Evolutionary conservation across 768 basidiomycete species (phyloP).

Genomic region (Fomitopsis pulvina): DNA sequence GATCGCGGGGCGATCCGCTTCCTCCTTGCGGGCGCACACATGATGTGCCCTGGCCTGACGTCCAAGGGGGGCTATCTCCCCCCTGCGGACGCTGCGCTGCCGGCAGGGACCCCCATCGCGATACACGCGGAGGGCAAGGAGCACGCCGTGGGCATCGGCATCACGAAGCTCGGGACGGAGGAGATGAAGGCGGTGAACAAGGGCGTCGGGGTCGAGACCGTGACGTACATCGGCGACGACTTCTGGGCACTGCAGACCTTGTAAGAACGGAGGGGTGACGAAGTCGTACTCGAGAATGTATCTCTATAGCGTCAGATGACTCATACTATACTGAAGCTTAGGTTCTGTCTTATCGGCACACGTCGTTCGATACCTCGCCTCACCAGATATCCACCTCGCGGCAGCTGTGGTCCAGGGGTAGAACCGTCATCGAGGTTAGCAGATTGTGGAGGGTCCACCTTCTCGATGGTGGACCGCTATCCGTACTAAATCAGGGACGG

Average conservation of each 20-base stretch:
- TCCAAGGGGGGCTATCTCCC: constrained; percentile 89
- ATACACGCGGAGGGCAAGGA: constrained; percentile 96
- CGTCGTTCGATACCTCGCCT: no score
- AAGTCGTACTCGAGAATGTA: not conserved
- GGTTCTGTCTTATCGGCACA: no score
- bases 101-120: constrained; percentile 74
- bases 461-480: no score
- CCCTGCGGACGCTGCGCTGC: constrained; percentile 57
- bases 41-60: constrained; percentile 97
- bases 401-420: no score
- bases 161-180: constrained; percentile 77
- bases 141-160: constrained; percentile 80
- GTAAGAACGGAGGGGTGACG: constrained; percentile 24
- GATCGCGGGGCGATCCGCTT: constrained; percentile 99
- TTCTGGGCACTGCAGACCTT: constrained; percentile 68
- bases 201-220: constrained; percentile 66
- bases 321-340: no score
- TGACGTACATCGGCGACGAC: constrained; percentile 85
- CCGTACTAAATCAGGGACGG: no score
- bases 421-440: no score
- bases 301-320: constrained; percentile 1
- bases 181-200: constrained; percentile 90
- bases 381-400: no score
- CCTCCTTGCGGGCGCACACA: constrained; percentile 85
- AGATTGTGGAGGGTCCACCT: no score